These are phyloP conservation scores for Agroathelia rolfsii DNA, from an alignment of 1,284 basidiomycete species.

Conservation along the genomic window DNA sequence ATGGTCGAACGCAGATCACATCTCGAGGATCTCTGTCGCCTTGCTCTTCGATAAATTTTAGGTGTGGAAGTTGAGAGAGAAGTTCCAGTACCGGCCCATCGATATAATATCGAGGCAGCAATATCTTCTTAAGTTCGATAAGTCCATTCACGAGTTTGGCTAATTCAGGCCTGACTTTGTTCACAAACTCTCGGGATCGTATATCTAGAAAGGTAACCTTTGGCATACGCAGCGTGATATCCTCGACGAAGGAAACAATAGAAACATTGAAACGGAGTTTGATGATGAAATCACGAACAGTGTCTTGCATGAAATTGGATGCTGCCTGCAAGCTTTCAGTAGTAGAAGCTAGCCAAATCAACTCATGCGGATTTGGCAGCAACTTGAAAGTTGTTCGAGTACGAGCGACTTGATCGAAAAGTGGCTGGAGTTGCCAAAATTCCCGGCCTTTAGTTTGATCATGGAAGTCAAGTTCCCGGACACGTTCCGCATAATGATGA, in stretches of 20 bases:
- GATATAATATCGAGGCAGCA: conserved; percentile 40
- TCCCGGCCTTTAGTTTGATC: too few relatives aligned
- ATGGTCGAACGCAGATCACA: conserved; percentile 31
- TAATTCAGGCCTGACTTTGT: conserved; percentile 26
- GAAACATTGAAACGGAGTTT: conserved; percentile 16
- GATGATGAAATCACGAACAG: conserved; percentile 24
- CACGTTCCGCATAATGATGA: too few relatives aligned
- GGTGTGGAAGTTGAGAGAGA: conserved; percentile 33
- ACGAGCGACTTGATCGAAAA: conserved; percentile 45
- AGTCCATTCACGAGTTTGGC: conserved; percentile 29
- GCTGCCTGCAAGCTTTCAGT: conserved; percentile 22
- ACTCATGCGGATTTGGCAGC: conserved; percentile 41
- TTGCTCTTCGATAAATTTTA: conserved; percentile 30
- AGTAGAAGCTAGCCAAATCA: conserved; percentile 27
- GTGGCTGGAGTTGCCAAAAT: too few relatives aligned
- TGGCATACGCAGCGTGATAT: conserved; percentile 44
- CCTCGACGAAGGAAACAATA: conserved; percentile 44
- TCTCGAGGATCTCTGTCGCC: conserved; percentile 34
- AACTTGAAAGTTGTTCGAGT: conserved; percentile 41
- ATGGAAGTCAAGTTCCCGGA: too few relatives aligned
- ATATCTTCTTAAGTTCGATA: conserved; percentile 34
- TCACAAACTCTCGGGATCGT: conserved; percentile 25
- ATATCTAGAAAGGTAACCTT: conserved; percentile 34
- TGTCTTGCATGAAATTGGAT: conserved; percentile 35
- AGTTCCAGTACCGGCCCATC: conserved; percentile 35